Evolutionary conservation across 108 stramenopile species (phyloP).

Genomic region (Schizochytrium sp.): DNA sequence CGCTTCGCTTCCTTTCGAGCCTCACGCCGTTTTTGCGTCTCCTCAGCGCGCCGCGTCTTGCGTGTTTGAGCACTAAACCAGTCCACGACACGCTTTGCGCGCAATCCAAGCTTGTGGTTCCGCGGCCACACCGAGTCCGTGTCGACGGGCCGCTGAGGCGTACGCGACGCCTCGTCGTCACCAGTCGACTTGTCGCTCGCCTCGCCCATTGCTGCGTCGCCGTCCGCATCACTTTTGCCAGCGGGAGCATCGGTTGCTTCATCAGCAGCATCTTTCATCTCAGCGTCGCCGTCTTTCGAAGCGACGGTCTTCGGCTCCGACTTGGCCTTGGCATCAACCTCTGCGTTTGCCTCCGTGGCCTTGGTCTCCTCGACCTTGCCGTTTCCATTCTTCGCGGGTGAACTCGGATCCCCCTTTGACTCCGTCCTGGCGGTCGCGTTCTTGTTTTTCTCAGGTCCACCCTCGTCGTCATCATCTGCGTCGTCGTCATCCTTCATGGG

Average conservation of each 20-base stretch:
- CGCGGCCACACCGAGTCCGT: not conserved
- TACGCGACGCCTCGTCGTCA: not conserved
- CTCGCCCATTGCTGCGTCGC: too few relatives aligned
- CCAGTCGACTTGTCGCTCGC: not conserved
- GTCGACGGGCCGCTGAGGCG: not conserved
- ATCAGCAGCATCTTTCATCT: not conserved
- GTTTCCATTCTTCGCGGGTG: not conserved
- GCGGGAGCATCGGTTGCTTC: too few relatives aligned
- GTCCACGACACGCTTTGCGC: not conserved
- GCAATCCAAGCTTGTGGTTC: constrained; percentile 10
- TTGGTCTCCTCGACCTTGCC: not conserved
- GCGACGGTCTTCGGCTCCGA: not conserved
- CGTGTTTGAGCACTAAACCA: not conserved
- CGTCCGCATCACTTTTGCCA: too few relatives aligned
- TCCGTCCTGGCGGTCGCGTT: not conserved
- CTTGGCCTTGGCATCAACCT: not conserved
- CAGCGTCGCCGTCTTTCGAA: not conserved
- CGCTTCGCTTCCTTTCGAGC: not conserved
- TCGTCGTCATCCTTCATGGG: not conserved
- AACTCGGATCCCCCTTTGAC: not conserved
- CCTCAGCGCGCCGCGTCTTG: not conserved
- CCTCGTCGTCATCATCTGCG: not conserved
- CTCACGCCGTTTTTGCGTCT: not conserved
- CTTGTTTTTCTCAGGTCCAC: not conserved
- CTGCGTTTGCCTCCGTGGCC: not conserved